These are phyloP conservation scores for Trichothecium roseum DNA, from an alignment of 2,329 filamentous ascomycete genomes.

Conservation along the genomic window DNA sequence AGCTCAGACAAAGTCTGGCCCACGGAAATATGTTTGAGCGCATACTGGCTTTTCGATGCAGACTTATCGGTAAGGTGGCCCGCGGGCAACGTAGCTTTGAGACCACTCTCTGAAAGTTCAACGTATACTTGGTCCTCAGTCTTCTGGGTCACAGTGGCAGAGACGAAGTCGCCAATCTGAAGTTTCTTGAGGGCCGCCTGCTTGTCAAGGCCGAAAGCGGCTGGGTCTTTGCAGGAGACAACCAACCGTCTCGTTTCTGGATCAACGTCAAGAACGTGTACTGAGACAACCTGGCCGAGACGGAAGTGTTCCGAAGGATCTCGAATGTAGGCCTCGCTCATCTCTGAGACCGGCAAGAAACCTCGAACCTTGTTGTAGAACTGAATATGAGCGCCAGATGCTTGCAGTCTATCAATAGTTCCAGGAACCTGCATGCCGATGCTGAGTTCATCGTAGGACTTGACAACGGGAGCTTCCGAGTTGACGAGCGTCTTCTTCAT, in stretches of 20 bases:
- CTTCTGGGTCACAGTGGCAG: slow-evolving; percentile 73
- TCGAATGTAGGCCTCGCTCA: slow-evolving; percentile 94
- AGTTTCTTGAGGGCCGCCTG: slow-evolving; percentile 68
- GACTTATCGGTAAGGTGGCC: slow-evolving; percentile 82
- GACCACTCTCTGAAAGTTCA: slow-evolving; percentile 60
- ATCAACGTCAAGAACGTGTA: slow-evolving; percentile 77
- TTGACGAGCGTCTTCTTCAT: slow-evolving; percentile 93
- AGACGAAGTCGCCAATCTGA: slow-evolving; percentile 62
- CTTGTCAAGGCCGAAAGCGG: slow-evolving; percentile 62
- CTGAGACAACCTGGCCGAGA: slow-evolving; percentile 80
- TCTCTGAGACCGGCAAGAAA: slow-evolving; percentile 87
- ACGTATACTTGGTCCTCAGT: slow-evolving; percentile 66
- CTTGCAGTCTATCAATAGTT: slow-evolving; percentile 73
- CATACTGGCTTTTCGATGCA: slow-evolving; percentile 62
- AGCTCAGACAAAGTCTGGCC: slow-evolving; percentile 75
- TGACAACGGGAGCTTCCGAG: slow-evolving; percentile 71
- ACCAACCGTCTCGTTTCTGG: slow-evolving; percentile 60
- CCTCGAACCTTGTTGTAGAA: slow-evolving; percentile 80
- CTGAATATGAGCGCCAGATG: slow-evolving; percentile 76
- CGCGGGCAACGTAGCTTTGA: slow-evolving; percentile 69
- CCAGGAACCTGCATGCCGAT: slow-evolving; percentile 73
- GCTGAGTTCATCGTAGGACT: slow-evolving; percentile 62
- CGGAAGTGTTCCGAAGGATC: slow-evolving; percentile 86
- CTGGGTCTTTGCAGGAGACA: slow-evolving; percentile 88
- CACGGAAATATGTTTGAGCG: slow-evolving; percentile 71